A percentile compares a stretch with the other conserved stretches of the same genome.
These are phyloP conservation scores for Choanephora cucurbitarum DNA, from an alignment of 371 early-diverging fungal genomes.

Conservation along the genomic window DNA sequence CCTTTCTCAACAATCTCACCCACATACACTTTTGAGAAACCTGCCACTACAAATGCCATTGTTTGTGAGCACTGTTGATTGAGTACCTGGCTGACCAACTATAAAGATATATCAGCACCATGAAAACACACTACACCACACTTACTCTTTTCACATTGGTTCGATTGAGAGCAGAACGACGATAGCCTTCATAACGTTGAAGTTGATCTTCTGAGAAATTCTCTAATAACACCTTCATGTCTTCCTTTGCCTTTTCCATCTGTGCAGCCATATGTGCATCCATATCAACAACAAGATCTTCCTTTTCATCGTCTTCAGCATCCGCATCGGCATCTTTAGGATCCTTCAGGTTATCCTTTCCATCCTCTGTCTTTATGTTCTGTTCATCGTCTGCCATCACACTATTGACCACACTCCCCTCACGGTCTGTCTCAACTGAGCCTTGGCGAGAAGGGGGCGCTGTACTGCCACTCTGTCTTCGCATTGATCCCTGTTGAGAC, in stretches of 20 bases:
- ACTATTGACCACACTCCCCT: constrained; percentile 27
- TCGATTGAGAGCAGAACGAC: constrained; percentile 86
- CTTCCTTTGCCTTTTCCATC: constrained; percentile 52
- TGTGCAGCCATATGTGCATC: constrained; percentile 49
- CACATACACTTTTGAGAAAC: constrained; percentile 94
- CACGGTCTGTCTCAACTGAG: constrained; percentile 47
- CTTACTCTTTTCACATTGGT: constrained; percentile 81
- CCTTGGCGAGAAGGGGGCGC: constrained; percentile 41
- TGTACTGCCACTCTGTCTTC: constrained; percentile 25
- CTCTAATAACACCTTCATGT: constrained; percentile 71
- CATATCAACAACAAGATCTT: constrained; percentile 42
- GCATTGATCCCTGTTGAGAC: constrained; percentile 6
- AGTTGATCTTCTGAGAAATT: constrained; percentile 82
- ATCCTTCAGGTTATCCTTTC: constrained; percentile 33
- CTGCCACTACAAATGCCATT: constrained; percentile 90
- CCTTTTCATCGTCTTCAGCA: constrained; percentile 49
- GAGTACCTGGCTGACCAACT: constrained; percentile 71
- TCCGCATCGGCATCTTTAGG: constrained; percentile 36
- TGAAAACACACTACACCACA: no score
- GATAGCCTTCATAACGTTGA: constrained; percentile 89
- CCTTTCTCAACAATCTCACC: constrained; percentile 94
- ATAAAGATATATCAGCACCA: no score
- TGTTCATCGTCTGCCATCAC: constrained; percentile 24
- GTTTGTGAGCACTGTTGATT: constrained; percentile 87
- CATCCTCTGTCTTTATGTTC: constrained; percentile 35